phyloP scores from a whole-genome alignment of 371 early-diverging fungal species.

The Mortierella sp. region DNA sequence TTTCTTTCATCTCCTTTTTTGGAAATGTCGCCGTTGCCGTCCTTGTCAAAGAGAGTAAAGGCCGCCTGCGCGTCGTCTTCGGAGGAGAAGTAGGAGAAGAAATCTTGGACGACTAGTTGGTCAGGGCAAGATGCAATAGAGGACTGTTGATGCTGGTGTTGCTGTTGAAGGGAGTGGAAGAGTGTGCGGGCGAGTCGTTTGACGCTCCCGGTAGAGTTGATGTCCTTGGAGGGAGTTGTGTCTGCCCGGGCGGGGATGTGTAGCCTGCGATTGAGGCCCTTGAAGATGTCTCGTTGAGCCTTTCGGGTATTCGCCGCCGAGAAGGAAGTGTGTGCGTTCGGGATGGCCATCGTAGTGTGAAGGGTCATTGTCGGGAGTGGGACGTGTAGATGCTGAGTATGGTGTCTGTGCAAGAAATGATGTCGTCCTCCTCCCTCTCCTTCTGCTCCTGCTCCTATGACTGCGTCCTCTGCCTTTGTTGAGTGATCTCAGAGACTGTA shows the following conservation, averaged over 20 bases:
- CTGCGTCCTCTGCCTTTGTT: too few species aligned
- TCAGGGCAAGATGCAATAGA: too few species aligned
- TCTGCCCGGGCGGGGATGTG: conserved; percentile 25
- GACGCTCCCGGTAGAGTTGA: conserved; percentile 63
- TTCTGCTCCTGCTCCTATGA: too few species aligned
- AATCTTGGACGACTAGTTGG: conserved; percentile 54
- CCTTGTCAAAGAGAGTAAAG: conserved; percentile 75
- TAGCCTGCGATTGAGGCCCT: conserved; percentile 26
- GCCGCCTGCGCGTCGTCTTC: conserved; percentile 68
- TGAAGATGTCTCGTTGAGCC: conserved; percentile 28
- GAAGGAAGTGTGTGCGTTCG: too few species aligned
- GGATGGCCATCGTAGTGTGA: conserved; percentile 12
- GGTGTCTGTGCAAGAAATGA: too few species aligned
- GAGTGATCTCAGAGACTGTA: too few species aligned
- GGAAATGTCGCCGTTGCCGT: conserved; percentile 76
- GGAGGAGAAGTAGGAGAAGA: conserved; percentile 64
- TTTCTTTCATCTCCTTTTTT: conserved; percentile 74
- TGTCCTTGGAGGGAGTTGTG: conserved; percentile 49
- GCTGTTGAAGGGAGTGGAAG: conserved; percentile 54
- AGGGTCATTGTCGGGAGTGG: too few species aligned
- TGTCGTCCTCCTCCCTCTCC: too few species aligned
- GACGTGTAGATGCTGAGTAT: too few species aligned
- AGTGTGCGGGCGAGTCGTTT: conserved; percentile 61
- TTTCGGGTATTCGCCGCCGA: too few species aligned
- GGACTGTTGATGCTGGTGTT: too few species aligned